Conservation (phyloP, 108 stramenopile genomes). For the Fragilariopsis cylindrus region DNA sequence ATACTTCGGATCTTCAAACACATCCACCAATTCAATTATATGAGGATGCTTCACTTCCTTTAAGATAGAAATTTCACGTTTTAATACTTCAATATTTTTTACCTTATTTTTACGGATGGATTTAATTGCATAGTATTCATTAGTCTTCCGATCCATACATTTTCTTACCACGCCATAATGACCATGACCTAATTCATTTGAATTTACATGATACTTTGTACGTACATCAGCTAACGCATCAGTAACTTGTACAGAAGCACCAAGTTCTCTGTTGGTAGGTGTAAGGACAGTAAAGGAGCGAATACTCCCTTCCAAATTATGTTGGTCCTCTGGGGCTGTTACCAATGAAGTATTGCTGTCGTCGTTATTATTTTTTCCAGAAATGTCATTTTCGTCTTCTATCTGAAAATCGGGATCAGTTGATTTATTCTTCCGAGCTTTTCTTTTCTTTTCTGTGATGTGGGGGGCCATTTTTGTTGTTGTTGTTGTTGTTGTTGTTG, state of each 20-base stretch:
- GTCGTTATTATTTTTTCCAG: no score
- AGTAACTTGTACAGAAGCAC: conserved; percentile 65
- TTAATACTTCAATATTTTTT: conserved; percentile 84
- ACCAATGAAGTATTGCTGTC: no score
- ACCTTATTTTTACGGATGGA: conserved; percentile 88
- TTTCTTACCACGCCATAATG: conserved; percentile 92
- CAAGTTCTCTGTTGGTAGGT: neutral
- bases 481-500: no score
- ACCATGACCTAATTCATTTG: conserved; percentile 88
- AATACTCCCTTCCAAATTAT: no score
- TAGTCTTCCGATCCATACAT: conserved; percentile 85
- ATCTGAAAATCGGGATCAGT: no score
- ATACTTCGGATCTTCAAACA: conserved; percentile 88
- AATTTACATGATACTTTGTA: conserved; percentile 82
- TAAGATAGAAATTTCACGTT: conserved; percentile 84
- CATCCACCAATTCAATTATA: conserved; percentile 86
- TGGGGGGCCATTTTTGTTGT: no score
- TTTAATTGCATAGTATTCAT: conserved; percentile 89
- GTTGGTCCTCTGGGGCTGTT: no score
- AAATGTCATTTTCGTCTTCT: no score
- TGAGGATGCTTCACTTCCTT: conserved; percentile 89
- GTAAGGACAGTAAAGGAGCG: neutral
- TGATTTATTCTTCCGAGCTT: no score
- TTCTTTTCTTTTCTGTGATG: no score
- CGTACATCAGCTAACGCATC: conserved; percentile 82